Evolutionary conservation across 2,329 filamentous ascomycete species (phyloP), one percentile per base, ranked within the genome.

Genomic region (Colletotrichum siamense): DNA sequence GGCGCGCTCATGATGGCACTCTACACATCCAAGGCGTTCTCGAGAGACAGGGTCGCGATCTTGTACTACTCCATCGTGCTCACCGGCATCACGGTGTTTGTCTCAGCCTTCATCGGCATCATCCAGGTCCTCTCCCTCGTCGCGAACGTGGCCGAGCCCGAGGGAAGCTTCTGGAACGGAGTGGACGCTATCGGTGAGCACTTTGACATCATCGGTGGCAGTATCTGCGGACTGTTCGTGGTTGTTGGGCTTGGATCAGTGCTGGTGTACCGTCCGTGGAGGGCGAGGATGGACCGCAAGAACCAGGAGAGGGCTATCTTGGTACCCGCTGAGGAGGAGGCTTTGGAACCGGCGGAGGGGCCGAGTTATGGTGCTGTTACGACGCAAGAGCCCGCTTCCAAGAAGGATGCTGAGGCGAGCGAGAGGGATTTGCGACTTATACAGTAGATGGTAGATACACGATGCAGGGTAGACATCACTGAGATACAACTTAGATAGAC

Each of bases 1-100:
- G 96, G 96, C 28, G 96, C 96, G 2, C 89, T 98, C 24, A 99
- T 99, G 96, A 96, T 98, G 92, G 93, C 94, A 1, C 88, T 99
- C 2, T 99, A 99, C 85, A 96, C 96, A 0, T 94, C 94, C 52
- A 95, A 91, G 77, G 88, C 94, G 34, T 93, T 98, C 63, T 93
- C 95, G 0, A 89, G 94, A 73, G 96, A 99, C 81, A 91, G 91
- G 1, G 92, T 99, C n/a, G 96, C 96, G 1, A 96, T 98, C 63
- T 87, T 98, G 2, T 99, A 99, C 86, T 99, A 98, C 85, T 98
- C 95, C 15, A 94, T 96, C 79, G 94, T 98, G 0, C 89, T 98
- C 32, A 98, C 95, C 0, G 92, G 91, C 5, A 91, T 98, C 68
- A 98, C 96, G 0, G 94, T 98, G 28, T 86, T 94, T 6, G 95